Evolutionary conservation across 2,329 filamentous ascomycete species (phyloP).

Genomic region (Claviceps sp.): DNA sequence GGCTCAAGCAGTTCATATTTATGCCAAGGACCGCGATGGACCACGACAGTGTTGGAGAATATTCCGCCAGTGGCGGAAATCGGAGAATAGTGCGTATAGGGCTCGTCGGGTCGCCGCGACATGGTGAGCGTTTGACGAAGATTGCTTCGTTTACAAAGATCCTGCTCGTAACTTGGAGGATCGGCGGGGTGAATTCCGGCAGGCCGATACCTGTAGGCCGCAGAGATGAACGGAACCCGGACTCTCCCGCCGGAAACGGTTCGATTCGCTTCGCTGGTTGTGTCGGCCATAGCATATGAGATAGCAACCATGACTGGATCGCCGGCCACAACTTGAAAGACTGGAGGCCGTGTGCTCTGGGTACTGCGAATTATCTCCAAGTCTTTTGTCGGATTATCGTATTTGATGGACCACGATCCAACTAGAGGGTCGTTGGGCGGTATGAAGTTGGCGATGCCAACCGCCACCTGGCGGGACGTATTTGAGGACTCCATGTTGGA

Average conservation of each 20-base stretch:
- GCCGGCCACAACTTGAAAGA: constrained; percentile 37
- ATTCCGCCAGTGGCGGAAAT: constrained; percentile 58
- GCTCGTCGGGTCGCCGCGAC: constrained; percentile 34
- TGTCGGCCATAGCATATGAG: constrained; percentile 35
- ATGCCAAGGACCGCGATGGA: constrained; percentile 58
- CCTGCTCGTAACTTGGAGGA: constrained; percentile 41
- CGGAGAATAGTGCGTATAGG: constrained; percentile 36
- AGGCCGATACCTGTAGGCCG: constrained; percentile 61
- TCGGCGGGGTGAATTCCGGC: constrained; percentile 70
- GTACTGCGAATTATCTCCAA: constrained; percentile 25
- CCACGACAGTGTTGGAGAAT: constrained; percentile 55
- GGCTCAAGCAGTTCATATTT: constrained; percentile 42
- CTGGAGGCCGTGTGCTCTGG: constrained; percentile 24
- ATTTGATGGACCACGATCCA: constrained; percentile 42
- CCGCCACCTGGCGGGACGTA: background rate
- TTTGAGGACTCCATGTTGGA: no score
- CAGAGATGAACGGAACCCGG: constrained; percentile 53
- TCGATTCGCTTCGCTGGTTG: constrained; percentile 17
- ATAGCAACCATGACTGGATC: constrained; percentile 50
- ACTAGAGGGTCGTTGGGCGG: constrained; percentile 13
- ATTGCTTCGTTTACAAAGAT: constrained; percentile 61
- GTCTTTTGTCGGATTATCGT: constrained; percentile 35
- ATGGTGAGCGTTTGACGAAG: constrained; percentile 54
- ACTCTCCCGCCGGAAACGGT: constrained; percentile 19
- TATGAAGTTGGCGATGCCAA: background rate